Base-by-base conservation (phyloP, 164 flowering plant genomes). In the Platanus orientalis region DNA sequence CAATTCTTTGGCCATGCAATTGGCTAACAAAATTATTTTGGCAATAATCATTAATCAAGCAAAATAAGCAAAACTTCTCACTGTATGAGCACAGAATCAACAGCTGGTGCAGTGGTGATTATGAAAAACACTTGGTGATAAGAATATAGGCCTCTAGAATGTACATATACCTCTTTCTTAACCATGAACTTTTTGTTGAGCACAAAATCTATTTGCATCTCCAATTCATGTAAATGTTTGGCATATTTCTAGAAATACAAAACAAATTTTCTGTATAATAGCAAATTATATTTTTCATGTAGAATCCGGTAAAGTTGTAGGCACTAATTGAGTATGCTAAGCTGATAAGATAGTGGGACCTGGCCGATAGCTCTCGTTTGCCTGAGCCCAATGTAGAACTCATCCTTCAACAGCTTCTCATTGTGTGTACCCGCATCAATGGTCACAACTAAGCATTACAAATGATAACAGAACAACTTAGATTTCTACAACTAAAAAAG, bases 391-490 rank as follows among this genome's bases (percentile, higher is more conserved):
- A 88, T 88, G 75, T 91, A 91, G 82, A 89, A 91, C 64, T 91
- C 97, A 72, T 87, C 83, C 1, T 87, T 79, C 75, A 91, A 65
- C 77, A 91, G 72, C 61, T 76, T 11, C 78, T 87, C 86, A 66
- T 88, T 91, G 82, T 91, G 89, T 61, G 97, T 91, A 27, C 97
- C 97, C 63, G 87, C 96, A 69, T 91, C 97, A 73, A 91, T 89
- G 48, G 96, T 91, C 30, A 91, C 63, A 49, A 96, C 96, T 77
- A 91, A 78, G 73, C 97, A 91, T 96, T 91, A 73, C 58, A 75
- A 62, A 65, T 19, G 12, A 21, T 11, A 63, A 62, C 16, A 19
- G 25, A 58, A 24, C 12, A 57, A 65, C 32, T 6, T 24, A 12
- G 12, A 51, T 25, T 21, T 19, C 7, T 47, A 14, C 6, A 23